A percentile compares a stretch with the other conserved stretches of the same genome.
phyloP scores from a whole-genome alignment of 208 protist genomes.

The Vickermania ingenoplastis region DNA sequence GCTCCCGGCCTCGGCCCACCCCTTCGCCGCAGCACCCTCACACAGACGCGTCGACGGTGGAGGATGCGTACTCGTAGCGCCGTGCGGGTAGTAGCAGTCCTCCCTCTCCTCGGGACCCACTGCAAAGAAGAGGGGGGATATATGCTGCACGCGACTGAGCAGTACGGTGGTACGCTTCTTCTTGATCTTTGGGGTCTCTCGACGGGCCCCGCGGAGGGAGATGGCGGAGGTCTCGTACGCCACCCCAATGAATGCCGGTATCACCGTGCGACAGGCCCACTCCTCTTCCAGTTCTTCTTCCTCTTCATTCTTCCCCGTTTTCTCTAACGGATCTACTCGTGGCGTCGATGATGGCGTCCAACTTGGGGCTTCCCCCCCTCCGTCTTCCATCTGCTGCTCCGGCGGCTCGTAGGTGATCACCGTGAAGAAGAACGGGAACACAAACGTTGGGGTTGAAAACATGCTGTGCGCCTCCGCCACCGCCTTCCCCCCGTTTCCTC shows the following conservation, averaged over 20 bases:
- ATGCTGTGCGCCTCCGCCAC: conserved; percentile 3
- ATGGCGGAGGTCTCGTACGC: neutral
- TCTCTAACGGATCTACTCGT: too few relatives aligned
- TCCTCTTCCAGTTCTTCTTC: neutral
- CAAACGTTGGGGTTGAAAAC: conserved; percentile 1
- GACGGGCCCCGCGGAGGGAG: neutral
- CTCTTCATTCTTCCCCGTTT: too few relatives aligned
- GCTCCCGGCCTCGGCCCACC: too few relatives aligned
- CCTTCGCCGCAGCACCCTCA: too few relatives aligned
- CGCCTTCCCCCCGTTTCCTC: neutral
- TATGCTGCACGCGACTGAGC: conserved; percentile 11
- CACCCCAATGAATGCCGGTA: neutral
- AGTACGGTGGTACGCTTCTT: conserved; percentile 1
- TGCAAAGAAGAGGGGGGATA: conserved; percentile 5
- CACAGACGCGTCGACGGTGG: too few relatives aligned
- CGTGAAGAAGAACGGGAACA: conserved; percentile 11
- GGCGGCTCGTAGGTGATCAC: too few relatives aligned
- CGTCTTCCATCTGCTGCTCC: too few relatives aligned
- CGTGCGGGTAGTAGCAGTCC: too few relatives aligned
- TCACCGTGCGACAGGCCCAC: neutral
- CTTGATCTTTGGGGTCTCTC: neutral
- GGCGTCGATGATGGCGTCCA: too few relatives aligned
- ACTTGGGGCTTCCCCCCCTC: too few relatives aligned
- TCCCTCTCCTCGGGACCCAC: too few relatives aligned
- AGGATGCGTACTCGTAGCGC: too few relatives aligned